phyloP scores from a whole-genome alignment of 805 yeast genomes.

The Sugiyamaella valdiviana region DNA sequence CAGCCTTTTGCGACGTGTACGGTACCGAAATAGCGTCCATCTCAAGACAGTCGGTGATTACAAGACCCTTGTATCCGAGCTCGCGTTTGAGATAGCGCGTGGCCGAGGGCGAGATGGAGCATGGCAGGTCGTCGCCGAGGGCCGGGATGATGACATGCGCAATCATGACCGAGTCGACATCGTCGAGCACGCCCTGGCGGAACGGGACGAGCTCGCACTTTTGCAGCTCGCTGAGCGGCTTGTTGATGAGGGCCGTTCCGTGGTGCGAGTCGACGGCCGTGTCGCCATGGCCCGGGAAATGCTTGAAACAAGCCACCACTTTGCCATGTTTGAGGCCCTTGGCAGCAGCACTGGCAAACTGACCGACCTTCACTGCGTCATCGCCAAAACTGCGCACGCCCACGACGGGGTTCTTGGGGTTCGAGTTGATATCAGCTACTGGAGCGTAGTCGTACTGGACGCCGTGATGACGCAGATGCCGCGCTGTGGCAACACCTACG shows the following conservation, averaged over 20 bases:
- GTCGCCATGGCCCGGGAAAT: conserved; percentile 58
- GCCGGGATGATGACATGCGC: conserved; percentile 53
- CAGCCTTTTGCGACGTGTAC: conserved; percentile 54
- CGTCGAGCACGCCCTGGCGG: conserved; percentile 37
- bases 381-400: conserved; percentile 56
- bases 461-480: conserved; percentile 47
- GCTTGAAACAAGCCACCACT: conserved; percentile 48
- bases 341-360: conserved; percentile 44
- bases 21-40: conserved; percentile 53
- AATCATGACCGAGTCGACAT: conserved; percentile 50
- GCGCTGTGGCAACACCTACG: conserved; percentile 44
- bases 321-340: conserved; percentile 49
- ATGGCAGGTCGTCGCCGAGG: conserved; percentile 45
- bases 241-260: conserved; percentile 51
- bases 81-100: conserved; percentile 44
- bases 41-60: conserved; percentile 53
- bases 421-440: conserved; percentile 51
- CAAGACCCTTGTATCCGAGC: conserved; percentile 47
- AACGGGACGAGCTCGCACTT: conserved; percentile 47
- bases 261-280: conserved; percentile 49
- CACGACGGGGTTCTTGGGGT: conserved; percentile 47
- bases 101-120: conserved; percentile 50
- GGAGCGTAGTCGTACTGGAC: conserved; percentile 51
- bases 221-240: conserved; percentile 44
- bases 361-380: conserved; percentile 46